Conservation (phyloP, 2,329 filamentous ascomycete species). For the Aspergillus pseudoglaucus region DNA sequence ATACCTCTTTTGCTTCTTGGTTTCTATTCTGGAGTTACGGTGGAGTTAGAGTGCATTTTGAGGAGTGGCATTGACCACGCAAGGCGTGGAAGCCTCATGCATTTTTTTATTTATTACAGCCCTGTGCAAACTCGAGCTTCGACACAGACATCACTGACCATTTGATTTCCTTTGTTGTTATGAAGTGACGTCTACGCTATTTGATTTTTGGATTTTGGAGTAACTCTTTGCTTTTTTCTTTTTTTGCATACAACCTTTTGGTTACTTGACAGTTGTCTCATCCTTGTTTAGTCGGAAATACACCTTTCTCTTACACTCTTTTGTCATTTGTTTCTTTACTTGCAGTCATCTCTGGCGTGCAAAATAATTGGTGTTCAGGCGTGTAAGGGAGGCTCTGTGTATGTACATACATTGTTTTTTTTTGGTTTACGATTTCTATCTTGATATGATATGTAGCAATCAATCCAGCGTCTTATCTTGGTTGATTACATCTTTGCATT, state of each 20-base stretch:
- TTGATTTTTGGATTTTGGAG: not conserved
- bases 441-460: not conserved
- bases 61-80: not conserved
- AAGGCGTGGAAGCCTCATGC: not conserved
- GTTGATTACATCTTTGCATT: not conserved
- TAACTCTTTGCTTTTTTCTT: not conserved
- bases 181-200: not conserved
- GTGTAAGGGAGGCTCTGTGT: slow-evolving; percentile 3
- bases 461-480: not conserved
- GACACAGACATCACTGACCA: not conserved
- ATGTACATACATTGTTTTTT: slow-evolving; percentile 7
- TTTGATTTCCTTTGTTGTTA: slow-evolving; percentile 1
- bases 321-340: not conserved
- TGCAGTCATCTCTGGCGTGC: not conserved
- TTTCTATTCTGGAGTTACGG: slow-evolving; percentile 5
- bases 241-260: not conserved
- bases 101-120: not conserved
- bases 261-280: not conserved
- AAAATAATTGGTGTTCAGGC: slow-evolving; percentile 3
- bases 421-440: not conserved
- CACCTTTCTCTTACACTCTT: not conserved
- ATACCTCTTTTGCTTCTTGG: slow-evolving; percentile 1
- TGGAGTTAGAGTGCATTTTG: slow-evolving; percentile 5
- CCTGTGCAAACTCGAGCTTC: not conserved
- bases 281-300: not conserved